phyloP scores from a whole-genome alignment of 495 filamentous ascomycete species.

The Elasticomyces elasticus region DNA sequence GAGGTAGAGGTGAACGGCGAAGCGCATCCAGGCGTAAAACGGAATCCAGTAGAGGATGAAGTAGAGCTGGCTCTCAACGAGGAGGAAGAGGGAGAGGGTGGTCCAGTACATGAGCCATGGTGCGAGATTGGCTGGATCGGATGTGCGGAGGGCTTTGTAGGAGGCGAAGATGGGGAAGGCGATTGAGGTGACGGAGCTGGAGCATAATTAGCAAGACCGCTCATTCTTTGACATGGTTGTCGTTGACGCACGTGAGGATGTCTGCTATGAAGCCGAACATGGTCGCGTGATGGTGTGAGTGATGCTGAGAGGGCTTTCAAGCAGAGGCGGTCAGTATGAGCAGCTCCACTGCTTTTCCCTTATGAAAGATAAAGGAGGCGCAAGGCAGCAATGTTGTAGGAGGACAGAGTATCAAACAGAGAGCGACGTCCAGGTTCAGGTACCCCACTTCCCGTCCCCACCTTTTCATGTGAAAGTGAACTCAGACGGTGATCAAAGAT shows the following conservation, averaged over 20 bases:
- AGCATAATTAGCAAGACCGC: conserved; percentile 10
- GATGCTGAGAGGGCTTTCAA: not conserved
- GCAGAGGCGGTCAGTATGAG: not conserved
- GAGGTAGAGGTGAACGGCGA: conserved; percentile 82
- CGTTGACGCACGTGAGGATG: conserved; percentile 59
- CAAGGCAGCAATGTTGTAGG: too few species aligned
- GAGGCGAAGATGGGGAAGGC: conserved; percentile 95
- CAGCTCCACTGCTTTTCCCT: too few species aligned
- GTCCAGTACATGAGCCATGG: conserved; percentile 99
- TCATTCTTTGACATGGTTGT: not conserved
- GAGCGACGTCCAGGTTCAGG: too few species aligned
- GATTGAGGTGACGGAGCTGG: conserved; percentile 77
- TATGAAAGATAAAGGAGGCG: too few species aligned
- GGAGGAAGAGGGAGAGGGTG: conserved; percentile 67
- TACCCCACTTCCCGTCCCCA: too few species aligned
- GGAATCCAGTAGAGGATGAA: conserved; percentile 85
- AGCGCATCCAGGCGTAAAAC: conserved; percentile 88
- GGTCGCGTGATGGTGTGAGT: not conserved
- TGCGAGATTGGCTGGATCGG: conserved; percentile 78
- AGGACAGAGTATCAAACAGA: too few species aligned
- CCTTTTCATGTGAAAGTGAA: too few species aligned
- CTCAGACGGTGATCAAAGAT: too few species aligned
- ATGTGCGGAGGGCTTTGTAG: conserved; percentile 93
- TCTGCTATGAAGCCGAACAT: conserved; percentile 81
- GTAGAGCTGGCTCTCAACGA: conserved; percentile 76